Evolutionary conservation across 2,329 filamentous ascomycete species (phyloP).

Genomic region (Ramichloridium luteum): DNA sequence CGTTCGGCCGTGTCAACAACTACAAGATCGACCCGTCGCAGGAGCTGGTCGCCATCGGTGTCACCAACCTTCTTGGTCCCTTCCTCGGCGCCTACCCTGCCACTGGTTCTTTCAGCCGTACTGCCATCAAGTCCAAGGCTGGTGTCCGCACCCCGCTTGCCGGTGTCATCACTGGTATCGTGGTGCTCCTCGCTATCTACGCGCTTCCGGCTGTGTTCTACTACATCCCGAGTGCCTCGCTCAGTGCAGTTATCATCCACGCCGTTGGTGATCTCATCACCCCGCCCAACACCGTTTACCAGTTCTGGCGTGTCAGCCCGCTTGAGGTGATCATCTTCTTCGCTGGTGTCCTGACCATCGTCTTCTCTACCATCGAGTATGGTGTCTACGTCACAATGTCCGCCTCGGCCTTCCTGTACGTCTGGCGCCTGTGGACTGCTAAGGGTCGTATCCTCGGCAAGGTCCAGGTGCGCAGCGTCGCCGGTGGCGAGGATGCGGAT

Average conservation of each 20-base stretch:
- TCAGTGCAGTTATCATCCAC: constrained; percentile 88
- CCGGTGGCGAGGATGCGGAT: constrained; percentile 59
- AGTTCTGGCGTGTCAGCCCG: constrained; percentile 90
- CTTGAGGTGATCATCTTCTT: constrained; percentile 89
- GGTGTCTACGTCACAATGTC: constrained; percentile 82
- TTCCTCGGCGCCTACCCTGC: constrained; percentile 87
- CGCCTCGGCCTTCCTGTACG: constrained; percentile 61
- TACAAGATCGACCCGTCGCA: constrained; percentile 93
- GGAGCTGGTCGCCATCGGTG: constrained; percentile 86
- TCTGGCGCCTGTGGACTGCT: constrained; percentile 75
- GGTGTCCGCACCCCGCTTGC: constrained; percentile 85
- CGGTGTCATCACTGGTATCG: constrained; percentile 71
- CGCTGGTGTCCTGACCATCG: constrained; percentile 74
- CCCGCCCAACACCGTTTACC: constrained; percentile 78
- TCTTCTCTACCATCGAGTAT: constrained; percentile 81
- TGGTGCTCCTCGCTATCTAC: constrained; percentile 85
- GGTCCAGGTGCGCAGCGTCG: constrained; percentile 71
- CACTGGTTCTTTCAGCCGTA: constrained; percentile 91
- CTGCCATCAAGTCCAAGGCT: constrained; percentile 93
- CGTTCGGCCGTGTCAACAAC: constrained; percentile 90
- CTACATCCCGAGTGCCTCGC: constrained; percentile 72
- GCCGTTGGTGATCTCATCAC: constrained; percentile 89
- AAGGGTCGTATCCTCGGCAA: constrained; percentile 73
- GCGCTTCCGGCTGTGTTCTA: constrained; percentile 80
- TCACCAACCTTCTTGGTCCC: constrained; percentile 78